phyloP scores from a whole-genome alignment of 371 early-diverging fungal species.

The Mortierella sp. region DNA sequence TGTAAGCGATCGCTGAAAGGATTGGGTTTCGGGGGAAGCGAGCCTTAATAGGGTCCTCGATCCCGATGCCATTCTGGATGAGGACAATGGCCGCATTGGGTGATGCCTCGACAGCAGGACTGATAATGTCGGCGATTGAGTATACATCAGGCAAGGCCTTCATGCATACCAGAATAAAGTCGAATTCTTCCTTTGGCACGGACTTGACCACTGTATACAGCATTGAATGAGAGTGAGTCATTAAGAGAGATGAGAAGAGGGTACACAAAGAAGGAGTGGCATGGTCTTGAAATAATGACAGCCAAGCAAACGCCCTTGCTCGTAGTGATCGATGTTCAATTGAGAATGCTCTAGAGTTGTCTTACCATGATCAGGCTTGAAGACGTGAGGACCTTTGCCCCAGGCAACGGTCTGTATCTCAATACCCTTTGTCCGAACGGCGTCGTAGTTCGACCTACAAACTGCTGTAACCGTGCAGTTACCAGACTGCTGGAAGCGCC shows the following conservation, averaged over 20 bases:
- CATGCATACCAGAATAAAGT: constrained; percentile 79
- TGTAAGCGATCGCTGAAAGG: constrained; percentile 78
- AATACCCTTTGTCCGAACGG: constrained; percentile 72
- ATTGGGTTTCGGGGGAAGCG: constrained; percentile 77
- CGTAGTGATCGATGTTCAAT: neutral
- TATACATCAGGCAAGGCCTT: constrained; percentile 79
- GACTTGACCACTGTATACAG: constrained; percentile 57
- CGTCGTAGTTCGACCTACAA: constrained; percentile 84
- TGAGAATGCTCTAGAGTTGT: no score
- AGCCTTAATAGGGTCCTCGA: constrained; percentile 72
- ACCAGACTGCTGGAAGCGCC: constrained; percentile 71
- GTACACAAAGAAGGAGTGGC: neutral
- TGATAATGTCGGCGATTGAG: constrained; percentile 70
- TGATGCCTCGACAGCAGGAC: constrained; percentile 64
- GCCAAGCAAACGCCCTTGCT: neutral
- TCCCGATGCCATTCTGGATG: constrained; percentile 90
- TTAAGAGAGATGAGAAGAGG: neutral
- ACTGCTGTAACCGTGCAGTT: constrained; percentile 71
- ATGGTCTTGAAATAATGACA: neutral
- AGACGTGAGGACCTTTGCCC: constrained; percentile 65
- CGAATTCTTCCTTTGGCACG: constrained; percentile 68
- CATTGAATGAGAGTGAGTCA: neutral
- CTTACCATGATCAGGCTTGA: constrained; percentile 68
- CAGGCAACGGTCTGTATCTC: constrained; percentile 70
- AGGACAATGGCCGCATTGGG: constrained; percentile 74